Percentiles rank a stretch among this genome's conserved stretches.
Evolutionary conservation across 2,329 filamentous ascomycete species (phyloP).

Genomic region (Cercospora beticola): DNA sequence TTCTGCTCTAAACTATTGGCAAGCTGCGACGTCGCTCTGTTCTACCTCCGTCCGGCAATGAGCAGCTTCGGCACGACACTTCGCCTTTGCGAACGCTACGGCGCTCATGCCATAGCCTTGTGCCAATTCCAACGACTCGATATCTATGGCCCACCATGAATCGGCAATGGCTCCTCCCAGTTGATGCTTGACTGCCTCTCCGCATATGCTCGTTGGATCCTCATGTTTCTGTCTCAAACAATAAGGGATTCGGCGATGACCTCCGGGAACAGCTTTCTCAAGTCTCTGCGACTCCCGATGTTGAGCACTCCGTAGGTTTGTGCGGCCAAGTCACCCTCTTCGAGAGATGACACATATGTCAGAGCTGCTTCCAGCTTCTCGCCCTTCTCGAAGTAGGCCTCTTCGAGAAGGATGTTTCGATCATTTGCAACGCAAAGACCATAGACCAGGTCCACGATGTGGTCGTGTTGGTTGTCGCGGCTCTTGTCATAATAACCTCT

Average conservation of each 20-base stretch:
- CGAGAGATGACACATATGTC: neutral
- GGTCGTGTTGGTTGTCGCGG: neutral
- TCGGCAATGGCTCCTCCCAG: too few species aligned
- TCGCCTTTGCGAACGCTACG: too few species aligned
- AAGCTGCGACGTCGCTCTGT: neutral
- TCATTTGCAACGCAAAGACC: neutral
- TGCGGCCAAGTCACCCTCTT: neutral
- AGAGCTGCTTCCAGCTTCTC: neutral
- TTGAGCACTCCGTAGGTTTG: neutral
- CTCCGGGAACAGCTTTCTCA: neutral
- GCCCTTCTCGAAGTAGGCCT: neutral
- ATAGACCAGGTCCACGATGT: rapidly evolving
- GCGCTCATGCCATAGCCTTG: too few species aligned
- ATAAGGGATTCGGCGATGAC: neutral
- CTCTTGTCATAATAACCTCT: neutral
- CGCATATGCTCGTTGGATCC: too few species aligned
- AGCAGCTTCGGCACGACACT: too few species aligned
- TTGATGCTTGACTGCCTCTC: too few species aligned
- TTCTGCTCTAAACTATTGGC: neutral
- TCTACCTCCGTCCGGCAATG: too few species aligned
- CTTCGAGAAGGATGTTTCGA: neutral
- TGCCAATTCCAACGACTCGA: too few species aligned
- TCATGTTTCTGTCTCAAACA: too few species aligned
- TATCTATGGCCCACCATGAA: too few species aligned
- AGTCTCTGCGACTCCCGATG: neutral